These are phyloP conservation scores for Cryptosporidium meleagridis DNA, from an alignment of 169 alveolate genomes.

Conservation along the genomic window DNA sequence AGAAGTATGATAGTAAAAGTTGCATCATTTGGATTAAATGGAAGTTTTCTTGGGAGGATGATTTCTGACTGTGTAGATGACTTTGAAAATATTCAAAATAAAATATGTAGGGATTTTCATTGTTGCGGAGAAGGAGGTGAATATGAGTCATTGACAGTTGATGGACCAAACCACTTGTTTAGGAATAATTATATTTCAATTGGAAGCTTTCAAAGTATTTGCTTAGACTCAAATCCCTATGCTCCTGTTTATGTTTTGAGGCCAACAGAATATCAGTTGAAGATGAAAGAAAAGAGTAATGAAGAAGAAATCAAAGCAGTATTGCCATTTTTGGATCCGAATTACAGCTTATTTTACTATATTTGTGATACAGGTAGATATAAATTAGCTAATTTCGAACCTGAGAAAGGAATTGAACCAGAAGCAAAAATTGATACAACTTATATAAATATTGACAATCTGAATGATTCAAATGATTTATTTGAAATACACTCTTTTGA, in stretches of 20 bases:
- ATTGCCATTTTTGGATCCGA: slow-evolving; percentile 42
- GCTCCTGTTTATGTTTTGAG: slow-evolving; percentile 59
- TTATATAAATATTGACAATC: neutral
- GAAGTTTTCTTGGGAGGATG: slow-evolving; percentile 90
- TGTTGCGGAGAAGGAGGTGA: slow-evolving; percentile 99
- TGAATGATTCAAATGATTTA: neutral
- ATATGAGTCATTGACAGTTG: slow-evolving; percentile 95
- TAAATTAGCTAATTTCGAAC: neutral
- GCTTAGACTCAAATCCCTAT: slow-evolving; percentile 45
- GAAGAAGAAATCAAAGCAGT: neutral
- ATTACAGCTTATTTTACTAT: slow-evolving; percentile 28
- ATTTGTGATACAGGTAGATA: slow-evolving; percentile 44
- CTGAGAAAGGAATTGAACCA: neutral
- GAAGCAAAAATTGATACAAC: neutral
- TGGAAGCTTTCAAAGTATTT: neutral
- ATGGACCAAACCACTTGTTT: slow-evolving; percentile 87
- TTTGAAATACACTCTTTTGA: slow-evolving; percentile 5
- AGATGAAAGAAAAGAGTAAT: neutral
- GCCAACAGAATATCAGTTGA: slow-evolving; percentile 3
- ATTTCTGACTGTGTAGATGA: slow-evolving; percentile 78
- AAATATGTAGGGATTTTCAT: slow-evolving; percentile 91
- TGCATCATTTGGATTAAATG: slow-evolving; percentile 89
- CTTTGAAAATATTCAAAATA: slow-evolving; percentile 55
- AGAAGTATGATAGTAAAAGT: slow-evolving; percentile 90
- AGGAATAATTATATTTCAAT: slow-evolving; percentile 1